phyloP scores from a whole-genome alignment of 257 asterid species.

The Mentha longifolia region DNA sequence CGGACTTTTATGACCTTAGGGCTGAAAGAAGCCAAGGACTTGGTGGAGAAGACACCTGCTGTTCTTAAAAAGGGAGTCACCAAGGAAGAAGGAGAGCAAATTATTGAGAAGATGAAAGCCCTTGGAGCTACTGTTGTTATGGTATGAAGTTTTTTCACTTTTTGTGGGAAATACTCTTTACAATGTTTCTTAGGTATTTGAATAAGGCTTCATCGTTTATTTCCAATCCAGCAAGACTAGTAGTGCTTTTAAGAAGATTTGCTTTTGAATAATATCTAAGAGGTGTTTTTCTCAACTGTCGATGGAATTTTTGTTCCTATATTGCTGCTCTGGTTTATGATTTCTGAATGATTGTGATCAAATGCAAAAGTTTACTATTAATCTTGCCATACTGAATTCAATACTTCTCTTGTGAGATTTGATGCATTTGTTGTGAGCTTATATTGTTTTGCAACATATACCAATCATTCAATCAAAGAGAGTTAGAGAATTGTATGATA shows the following conservation, averaged over 20 bases:
- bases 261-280: not conserved
- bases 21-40: slow-evolving; percentile 20
- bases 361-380: no score
- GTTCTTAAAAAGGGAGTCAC: slow-evolving; percentile 49
- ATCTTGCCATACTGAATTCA: not conserved
- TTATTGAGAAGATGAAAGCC: slow-evolving; percentile 56
- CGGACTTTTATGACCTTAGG: slow-evolving; percentile 48
- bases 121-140: slow-evolving; percentile 52
- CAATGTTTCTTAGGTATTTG: not conserved
- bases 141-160: slow-evolving; percentile 37
- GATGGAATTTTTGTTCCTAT: not conserved
- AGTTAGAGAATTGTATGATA: no score
- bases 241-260: not conserved
- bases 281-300: not conserved
- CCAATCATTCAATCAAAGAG: not conserved
- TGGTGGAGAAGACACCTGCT: slow-evolving; percentile 53
- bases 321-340: slow-evolving; percentile 23
- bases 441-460: not conserved
- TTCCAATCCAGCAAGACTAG: not conserved
- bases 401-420: slow-evolving; percentile 13
- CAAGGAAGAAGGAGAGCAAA: slow-evolving; percentile 48
- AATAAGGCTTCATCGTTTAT: not conserved
- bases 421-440: slow-evolving; percentile 9
- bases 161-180: not conserved
- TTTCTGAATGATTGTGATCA: not conserved